Percentiles rank a stretch among this genome's conserved stretches.
phyloP scores from a whole-genome alignment of 78 protist species.

The Speleostelium caveatum region DNA sequence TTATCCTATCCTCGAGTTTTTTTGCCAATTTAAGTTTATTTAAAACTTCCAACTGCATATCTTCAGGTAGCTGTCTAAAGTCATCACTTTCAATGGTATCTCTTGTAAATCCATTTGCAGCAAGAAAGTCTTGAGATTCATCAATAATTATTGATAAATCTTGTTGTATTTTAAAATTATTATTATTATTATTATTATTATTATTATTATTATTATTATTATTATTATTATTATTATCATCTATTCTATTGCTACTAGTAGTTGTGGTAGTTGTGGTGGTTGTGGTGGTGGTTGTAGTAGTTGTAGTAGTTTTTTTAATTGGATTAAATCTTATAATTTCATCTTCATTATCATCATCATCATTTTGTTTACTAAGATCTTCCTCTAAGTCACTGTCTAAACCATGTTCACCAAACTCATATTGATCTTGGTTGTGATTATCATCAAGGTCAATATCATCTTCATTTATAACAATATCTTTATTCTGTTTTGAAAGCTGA shows the following conservation, averaged over 20 bases:
- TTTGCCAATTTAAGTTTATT: constrained; percentile 20
- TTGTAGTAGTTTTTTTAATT: background rate
- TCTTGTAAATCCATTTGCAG: constrained; percentile 14
- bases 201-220: background rate
- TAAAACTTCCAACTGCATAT: constrained; percentile 52
- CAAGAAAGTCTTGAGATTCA: background rate
- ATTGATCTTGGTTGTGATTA: background rate
- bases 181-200: background rate
- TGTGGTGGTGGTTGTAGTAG: background rate
- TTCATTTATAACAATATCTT: background rate
- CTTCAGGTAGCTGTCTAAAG: constrained; percentile 55
- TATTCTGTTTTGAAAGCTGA: too few relatives aligned
- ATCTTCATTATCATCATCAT: background rate
- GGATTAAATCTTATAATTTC: background rate
- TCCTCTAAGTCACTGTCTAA: constrained; percentile 54
- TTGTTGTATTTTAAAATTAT: background rate
- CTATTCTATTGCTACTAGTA: background rate
- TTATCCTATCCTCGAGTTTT: constrained; percentile 16
- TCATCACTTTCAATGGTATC: constrained; percentile 8
- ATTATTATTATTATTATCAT: background rate
- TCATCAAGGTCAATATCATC: constrained; percentile 1
- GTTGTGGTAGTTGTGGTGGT: background rate
- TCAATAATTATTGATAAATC: background rate
- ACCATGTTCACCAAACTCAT: background rate
- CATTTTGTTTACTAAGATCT: background rate